These are phyloP conservation scores for Nakaseomyces sp. DNA, from an alignment of 1,139 yeast genomes.

Conservation along the genomic window DNA sequence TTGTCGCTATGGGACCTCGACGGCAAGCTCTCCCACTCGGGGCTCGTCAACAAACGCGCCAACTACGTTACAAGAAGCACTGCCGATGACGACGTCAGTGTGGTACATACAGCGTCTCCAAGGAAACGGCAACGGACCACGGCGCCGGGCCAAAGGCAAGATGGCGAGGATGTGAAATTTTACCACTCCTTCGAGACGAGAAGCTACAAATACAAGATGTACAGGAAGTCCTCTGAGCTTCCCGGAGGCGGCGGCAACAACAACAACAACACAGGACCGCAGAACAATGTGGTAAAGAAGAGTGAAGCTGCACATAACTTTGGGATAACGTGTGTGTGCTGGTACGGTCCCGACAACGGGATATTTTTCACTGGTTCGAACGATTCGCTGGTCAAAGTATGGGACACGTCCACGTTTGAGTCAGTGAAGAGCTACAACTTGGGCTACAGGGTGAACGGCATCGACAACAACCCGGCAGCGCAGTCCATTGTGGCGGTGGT, in stretches of 20 bases:
- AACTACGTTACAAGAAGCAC: conserved; percentile 3
- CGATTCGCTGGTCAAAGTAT: conserved; percentile 66
- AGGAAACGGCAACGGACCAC: background rate
- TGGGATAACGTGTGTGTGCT: conserved; percentile 64
- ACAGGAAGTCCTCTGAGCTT: conserved; percentile 34
- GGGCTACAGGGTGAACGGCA: conserved; percentile 43
- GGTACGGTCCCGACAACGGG: conserved; percentile 92
- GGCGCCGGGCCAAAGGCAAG: too few relatives aligned
- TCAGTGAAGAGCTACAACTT: conserved; percentile 60
- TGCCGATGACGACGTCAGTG: background rate
- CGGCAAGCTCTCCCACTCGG: conserved; percentile 18
- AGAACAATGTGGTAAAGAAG: background rate
- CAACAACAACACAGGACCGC: background rate
- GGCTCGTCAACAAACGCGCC: conserved; percentile 8
- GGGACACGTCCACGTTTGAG: conserved; percentile 64
- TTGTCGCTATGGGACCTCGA: conserved; percentile 53
- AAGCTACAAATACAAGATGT: conserved; percentile 31
- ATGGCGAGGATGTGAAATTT: conserved; percentile 12
- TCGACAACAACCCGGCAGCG: conserved; percentile 45
- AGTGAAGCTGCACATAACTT: conserved; percentile 43
- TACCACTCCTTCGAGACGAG: conserved; percentile 23
- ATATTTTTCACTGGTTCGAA: conserved; percentile 77
- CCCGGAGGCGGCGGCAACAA: background rate
- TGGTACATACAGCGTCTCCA: too few relatives aligned
- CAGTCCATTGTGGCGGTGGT: conserved; percentile 61